Evolutionary conservation across 75 land plant species (phyloP).

Genomic region (Pinus tabuliformis): DNA sequence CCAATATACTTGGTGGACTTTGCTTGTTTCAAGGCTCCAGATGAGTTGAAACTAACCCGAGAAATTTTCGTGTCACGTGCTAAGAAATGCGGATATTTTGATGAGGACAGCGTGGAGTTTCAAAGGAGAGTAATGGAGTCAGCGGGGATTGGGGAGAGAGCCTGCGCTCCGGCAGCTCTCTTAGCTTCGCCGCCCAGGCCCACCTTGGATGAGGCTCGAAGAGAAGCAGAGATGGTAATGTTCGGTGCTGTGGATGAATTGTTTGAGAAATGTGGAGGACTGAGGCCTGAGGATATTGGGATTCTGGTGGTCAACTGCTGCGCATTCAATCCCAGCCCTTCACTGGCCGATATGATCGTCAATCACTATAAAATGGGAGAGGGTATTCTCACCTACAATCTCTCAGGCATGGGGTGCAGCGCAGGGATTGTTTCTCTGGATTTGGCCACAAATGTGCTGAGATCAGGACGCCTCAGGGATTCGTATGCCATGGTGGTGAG

Average conservation of each 20-base stretch:
- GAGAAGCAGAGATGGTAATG: constrained; percentile 73
- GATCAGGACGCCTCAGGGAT: constrained; percentile 44
- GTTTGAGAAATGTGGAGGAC: constrained; percentile 52
- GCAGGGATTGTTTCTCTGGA: constrained; percentile 82
- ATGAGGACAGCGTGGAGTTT: constrained; percentile 67
- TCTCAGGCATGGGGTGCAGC: constrained; percentile 95
- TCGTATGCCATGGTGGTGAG: constrained; percentile 87
- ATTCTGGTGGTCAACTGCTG: constrained; percentile 93
- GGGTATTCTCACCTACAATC: constrained; percentile 71
- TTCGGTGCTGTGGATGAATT: constrained; percentile 89
- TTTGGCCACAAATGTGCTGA: constrained; percentile 71
- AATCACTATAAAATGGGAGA: constrained; percentile 95
- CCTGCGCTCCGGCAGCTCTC: constrained; percentile 57
- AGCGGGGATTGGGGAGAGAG: constrained; percentile 79
- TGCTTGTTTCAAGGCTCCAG: constrained; percentile 64
- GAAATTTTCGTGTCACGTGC: constrained; percentile 57
- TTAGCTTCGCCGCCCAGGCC: constrained; percentile 31
- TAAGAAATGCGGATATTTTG: constrained; percentile 56
- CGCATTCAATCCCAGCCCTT: constrained; percentile 90
- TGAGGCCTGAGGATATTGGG: constrained; percentile 85
- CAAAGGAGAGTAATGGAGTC: constrained; percentile 51
- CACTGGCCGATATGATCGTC: constrained; percentile 89
- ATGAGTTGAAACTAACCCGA: constrained; percentile 60
- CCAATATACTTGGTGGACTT: constrained; percentile 11
- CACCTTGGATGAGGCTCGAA: constrained; percentile 74